Evolutionary conservation across 352 stramenopile species (phyloP).

Genomic region (Plasmopara halstedii): DNA sequence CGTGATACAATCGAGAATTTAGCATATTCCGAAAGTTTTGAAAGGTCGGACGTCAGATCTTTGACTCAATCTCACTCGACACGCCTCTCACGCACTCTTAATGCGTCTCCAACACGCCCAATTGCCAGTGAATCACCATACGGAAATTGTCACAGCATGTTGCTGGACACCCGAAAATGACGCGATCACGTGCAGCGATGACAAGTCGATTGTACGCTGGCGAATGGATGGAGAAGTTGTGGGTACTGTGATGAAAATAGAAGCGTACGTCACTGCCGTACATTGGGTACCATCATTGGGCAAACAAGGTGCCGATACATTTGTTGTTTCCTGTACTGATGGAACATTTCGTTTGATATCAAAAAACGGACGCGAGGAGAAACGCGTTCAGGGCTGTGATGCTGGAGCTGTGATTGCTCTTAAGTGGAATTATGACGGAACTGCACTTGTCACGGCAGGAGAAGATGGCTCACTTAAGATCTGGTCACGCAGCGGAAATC

Average conservation of each 20-base stretch:
- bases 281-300: slow-evolving; percentile 79
- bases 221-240: slow-evolving; percentile 79
- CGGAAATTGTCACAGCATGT: slow-evolving; percentile 74
- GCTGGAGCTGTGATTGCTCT: slow-evolving; percentile 84
- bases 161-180: slow-evolving; percentile 87
- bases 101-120: slow-evolving; percentile 82
- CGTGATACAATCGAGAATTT: neutral
- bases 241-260: slow-evolving; percentile 59
- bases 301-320: slow-evolving; percentile 75
- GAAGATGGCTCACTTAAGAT: slow-evolving; percentile 93
- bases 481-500: slow-evolving; percentile 81
- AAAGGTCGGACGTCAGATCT: slow-evolving; percentile 22
- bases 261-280: slow-evolving; percentile 70
- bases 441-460: slow-evolving; percentile 82
- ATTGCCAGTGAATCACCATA: slow-evolving; percentile 62
- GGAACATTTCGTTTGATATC: slow-evolving; percentile 86
- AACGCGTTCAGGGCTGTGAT: slow-evolving; percentile 79
- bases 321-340: slow-evolving; percentile 88
- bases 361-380: slow-evolving; percentile 88
- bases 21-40: slow-evolving; percentile 3
- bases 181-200: slow-evolving; percentile 80
- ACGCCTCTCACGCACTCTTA: neutral
- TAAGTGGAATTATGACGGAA: slow-evolving; percentile 91
- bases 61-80: slow-evolving; percentile 9
- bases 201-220: slow-evolving; percentile 79